Base-by-base conservation (phyloP, 441 rosid genomes). In the Gossypium davidsonii region DNA sequence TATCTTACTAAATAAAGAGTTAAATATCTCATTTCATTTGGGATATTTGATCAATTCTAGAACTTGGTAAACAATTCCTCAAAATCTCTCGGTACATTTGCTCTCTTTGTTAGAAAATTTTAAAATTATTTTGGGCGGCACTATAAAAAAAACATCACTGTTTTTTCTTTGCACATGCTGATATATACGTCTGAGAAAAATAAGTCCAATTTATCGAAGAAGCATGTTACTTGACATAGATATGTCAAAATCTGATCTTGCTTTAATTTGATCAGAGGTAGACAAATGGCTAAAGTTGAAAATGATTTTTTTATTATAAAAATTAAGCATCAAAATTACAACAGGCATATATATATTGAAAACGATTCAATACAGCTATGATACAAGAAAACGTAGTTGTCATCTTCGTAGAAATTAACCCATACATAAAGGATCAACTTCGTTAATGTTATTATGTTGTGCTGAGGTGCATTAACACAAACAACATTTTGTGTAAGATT, bases 191-290 rank as follows among this genome's bases (percentile, higher is more conserved):
- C n/a, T 25, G n/a, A 25, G 23, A 67, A 25, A 48, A 67, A 25
- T 14, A 46, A 23, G 34, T 14, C 71, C 57, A 48, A 25, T 23
- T 20, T 42, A 67, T 14, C 42, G 9, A 21, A 6, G 4, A n/a
- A 67, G 56, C 71, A 67, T 48, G 71, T 67, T 67, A 48, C 71
- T 12, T n/a, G 2, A n/a, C 42, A 48, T 48, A n/a, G 71, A 67
- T 18, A n/a, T 67, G 71, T 63, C 68, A 63, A 63, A 63, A 63
- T 63, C 31, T 18, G 15, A 1, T 39, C 20, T 39, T 63, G 52
- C 12, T 63, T 63, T 39, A 63, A 39, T 63, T 63, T 39, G 52
- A 37, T 52, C 28, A 39, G 28, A 17, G 68, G 51, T 18, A 11
- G 68, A 63, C 68, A 63, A 62, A 17, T 63, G 52, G 68, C 11